Evolutionary conservation across 106 monocot species (phyloP).

Genomic region (Narthecium ossifragum): DNA sequence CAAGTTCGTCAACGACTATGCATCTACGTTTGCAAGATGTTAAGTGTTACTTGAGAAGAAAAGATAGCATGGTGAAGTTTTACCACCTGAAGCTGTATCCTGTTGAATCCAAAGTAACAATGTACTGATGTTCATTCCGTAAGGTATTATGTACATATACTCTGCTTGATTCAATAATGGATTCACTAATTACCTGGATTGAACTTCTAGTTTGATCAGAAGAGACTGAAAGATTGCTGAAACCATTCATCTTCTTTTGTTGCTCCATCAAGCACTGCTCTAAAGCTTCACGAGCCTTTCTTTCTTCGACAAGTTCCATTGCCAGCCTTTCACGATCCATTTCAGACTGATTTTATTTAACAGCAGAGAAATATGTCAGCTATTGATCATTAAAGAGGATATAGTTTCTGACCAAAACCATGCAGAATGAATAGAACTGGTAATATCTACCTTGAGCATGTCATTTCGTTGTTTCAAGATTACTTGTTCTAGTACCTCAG

Average conservation of each 20-base stretch:
- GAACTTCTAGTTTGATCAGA: slow-evolving; percentile 10
- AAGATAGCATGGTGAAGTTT: too few species aligned
- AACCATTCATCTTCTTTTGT: slow-evolving; percentile 30
- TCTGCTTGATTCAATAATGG: too few species aligned
- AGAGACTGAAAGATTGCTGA: slow-evolving; percentile 19
- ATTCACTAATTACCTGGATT: slow-evolving; percentile 45
- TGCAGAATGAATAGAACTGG: too few species aligned
- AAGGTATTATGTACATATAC: too few species aligned
- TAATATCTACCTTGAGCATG: slow-evolving; percentile 75
- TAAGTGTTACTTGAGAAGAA: too few species aligned
- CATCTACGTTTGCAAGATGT: too few species aligned
- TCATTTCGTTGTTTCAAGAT: slow-evolving; percentile 89
- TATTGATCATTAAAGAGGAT: too few species aligned
- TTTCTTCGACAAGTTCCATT: slow-evolving; percentile 71
- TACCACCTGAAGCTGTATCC: too few species aligned
- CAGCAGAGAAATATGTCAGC: not conserved
- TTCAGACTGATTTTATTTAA: slow-evolving; percentile 42
- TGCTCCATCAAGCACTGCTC: slow-evolving; percentile 37
- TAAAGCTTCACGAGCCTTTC: slow-evolving; percentile 37
- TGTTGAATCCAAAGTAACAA: too few species aligned
- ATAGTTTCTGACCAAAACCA: too few species aligned
- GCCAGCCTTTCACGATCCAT: slow-evolving; percentile 57
- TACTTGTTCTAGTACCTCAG: slow-evolving; percentile 90
- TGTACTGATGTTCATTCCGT: too few species aligned
- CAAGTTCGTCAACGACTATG: too few species aligned